A percentile compares a stretch with the other conserved stretches of the same genome.
Evolutionary conservation across 2,329 filamentous ascomycete genomes (phyloP).

Genomic region (Spiromastix sp.): DNA sequence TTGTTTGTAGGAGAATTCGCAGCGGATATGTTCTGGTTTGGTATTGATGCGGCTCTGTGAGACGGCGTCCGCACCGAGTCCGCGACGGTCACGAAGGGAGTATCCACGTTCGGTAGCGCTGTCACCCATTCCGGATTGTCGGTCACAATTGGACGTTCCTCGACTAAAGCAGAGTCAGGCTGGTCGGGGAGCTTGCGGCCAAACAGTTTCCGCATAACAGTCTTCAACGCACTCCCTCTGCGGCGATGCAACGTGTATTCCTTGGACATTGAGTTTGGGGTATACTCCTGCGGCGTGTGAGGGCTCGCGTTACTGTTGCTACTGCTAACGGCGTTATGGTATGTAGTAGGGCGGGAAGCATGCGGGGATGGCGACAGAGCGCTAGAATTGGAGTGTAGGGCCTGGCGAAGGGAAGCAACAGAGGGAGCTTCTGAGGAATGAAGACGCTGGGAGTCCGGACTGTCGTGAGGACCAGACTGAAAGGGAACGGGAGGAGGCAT

Average conservation of each 20-base stretch:
- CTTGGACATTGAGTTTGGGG: slow-evolving; percentile 16
- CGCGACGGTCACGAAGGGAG: slow-evolving; percentile 15
- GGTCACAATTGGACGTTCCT: slow-evolving; percentile 2
- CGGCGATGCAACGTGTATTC: slow-evolving; percentile 24
- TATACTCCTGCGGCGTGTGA: slow-evolving; percentile 15
- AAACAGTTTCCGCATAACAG: slow-evolving; percentile 36
- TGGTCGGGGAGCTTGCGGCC: slow-evolving; percentile 28
- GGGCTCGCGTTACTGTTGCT: slow-evolving; percentile 11
- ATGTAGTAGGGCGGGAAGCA: slow-evolving; percentile 8
- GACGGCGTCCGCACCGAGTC: slow-evolving; percentile 13
- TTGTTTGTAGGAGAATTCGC: not conserved
- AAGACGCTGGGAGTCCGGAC: slow-evolving; percentile 6
- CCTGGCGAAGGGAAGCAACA: slow-evolving; percentile 5
- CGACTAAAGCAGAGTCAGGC: slow-evolving; percentile 20
- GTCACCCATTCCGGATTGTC: slow-evolving; percentile 8
- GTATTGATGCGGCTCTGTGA: slow-evolving; percentile 8
- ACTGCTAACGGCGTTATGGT: slow-evolving; percentile 10
- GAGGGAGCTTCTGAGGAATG: slow-evolving; percentile 9
- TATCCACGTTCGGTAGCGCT: slow-evolving; percentile 11
- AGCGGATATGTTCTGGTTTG: slow-evolving; percentile 1
- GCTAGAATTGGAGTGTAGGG: slow-evolving; percentile 5
- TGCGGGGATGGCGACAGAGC: slow-evolving; percentile 6
- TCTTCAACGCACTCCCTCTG: slow-evolving; percentile 31
- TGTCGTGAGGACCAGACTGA: slow-evolving; percentile 10
- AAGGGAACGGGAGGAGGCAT: slow-evolving; percentile 19